Evolutionary conservation across 2,329 filamentous ascomycete genomes (phyloP).

Genomic region (Gyromitra esculenta): DNA sequence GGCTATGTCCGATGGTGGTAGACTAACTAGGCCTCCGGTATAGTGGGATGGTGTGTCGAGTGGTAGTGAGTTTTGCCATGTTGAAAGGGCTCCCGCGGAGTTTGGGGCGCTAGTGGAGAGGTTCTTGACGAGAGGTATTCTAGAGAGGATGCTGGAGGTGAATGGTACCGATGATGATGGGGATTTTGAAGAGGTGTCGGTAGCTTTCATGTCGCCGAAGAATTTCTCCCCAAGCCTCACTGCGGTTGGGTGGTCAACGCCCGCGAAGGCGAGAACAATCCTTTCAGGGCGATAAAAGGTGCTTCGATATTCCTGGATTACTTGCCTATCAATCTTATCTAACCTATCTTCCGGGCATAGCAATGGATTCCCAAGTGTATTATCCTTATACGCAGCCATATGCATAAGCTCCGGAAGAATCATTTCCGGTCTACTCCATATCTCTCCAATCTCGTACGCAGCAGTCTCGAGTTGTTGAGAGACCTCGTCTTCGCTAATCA

Average conservation of each 20-base stretch:
- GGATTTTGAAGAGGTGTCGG: constrained; percentile 61
- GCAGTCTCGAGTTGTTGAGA: constrained; percentile 87
- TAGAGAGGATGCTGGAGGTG: constrained; percentile 72
- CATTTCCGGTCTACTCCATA: constrained; percentile 96
- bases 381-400: constrained; percentile 93
- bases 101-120: constrained; percentile 76
- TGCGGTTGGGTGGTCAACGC: constrained; percentile 82
- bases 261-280: constrained; percentile 94
- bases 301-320: constrained; percentile 80
- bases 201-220: constrained; percentile 85
- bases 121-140: constrained; percentile 89
- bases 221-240: constrained; percentile 81
- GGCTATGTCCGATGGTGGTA: constrained; percentile 82
- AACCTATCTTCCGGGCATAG: constrained; percentile 89
- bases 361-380: constrained; percentile 92
- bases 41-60: constrained; percentile 72
- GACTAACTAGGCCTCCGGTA: constrained; percentile 83
- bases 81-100: constrained; percentile 67
- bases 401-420: constrained; percentile 95
- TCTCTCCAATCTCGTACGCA: constrained; percentile 94
- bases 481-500: constrained; percentile 87
- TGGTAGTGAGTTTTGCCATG: constrained; percentile 59
- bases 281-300: constrained; percentile 88
- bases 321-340: constrained; percentile 74
- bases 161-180: constrained; percentile 61